A percentile compares a stretch with the other conserved stretches of the same genome.
Conservation (phyloP, 169 alveolate genomes). For the Eimeria sp. region DNA sequence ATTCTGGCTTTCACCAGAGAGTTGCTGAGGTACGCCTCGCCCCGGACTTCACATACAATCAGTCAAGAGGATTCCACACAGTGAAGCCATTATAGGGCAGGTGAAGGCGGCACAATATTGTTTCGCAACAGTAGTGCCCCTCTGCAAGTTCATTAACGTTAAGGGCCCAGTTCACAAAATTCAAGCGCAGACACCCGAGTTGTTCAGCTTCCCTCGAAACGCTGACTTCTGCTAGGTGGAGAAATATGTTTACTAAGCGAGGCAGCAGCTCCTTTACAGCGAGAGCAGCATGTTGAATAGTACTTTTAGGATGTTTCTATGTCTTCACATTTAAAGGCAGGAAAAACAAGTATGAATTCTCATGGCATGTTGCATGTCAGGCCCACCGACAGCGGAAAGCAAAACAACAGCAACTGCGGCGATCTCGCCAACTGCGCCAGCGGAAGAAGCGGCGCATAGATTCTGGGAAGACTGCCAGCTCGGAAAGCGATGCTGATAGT, state of each 20-base stretch:
- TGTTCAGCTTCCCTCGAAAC: background rate
- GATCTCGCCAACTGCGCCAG: constrained; percentile 27
- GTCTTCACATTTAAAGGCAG: background rate
- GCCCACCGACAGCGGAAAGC: constrained; percentile 19
- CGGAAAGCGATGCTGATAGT: background rate
- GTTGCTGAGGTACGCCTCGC: constrained; percentile 21
- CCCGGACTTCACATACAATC: background rate
- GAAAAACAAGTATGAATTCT: background rate
- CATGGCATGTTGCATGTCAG: background rate
- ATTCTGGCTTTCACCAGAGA: constrained; percentile 23
- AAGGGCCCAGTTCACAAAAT: too few species aligned
- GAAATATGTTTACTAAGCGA: background rate
- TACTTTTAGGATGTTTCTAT: background rate
- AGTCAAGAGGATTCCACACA: background rate
- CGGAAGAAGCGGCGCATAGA: constrained; percentile 12
- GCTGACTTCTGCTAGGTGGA: background rate
- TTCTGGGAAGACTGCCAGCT: background rate
- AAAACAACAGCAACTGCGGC: constrained; percentile 44
- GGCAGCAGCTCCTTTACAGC: background rate
- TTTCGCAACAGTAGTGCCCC: background rate
- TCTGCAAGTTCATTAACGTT: background rate
- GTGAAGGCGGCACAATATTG: background rate
- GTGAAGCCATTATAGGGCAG: background rate
- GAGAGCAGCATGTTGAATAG: background rate
- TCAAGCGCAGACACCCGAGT: background rate